Conservation (phyloP, 257 asterid genomes). For the Datura wrightii region DNA sequence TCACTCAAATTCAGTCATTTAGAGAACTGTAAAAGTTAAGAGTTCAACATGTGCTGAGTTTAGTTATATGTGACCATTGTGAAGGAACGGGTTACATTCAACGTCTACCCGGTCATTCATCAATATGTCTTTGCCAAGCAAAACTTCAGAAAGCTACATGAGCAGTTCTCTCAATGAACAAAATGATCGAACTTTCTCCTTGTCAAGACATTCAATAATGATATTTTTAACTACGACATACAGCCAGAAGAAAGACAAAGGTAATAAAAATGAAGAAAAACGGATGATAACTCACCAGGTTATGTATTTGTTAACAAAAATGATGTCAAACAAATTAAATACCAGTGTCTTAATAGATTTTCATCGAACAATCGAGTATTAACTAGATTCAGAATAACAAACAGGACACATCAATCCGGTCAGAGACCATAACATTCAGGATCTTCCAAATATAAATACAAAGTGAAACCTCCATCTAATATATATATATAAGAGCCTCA, state of each 20-base stretch:
- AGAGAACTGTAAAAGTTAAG: too few species aligned
- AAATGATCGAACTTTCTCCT: not conserved
- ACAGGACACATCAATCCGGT: not conserved
- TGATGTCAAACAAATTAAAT: not conserved
- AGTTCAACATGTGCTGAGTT: not conserved
- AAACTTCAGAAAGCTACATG: slow-evolving; percentile 7
- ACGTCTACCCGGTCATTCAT: not conserved
- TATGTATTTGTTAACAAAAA: not conserved
- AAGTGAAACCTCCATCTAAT: not conserved
- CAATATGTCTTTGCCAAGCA: not conserved
- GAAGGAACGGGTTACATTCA: not conserved
- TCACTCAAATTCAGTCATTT: not conserved
- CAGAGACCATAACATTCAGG: not conserved
- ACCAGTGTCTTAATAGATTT: not conserved
- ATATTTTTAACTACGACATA: not conserved
- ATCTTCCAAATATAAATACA: not conserved
- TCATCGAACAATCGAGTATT: not conserved
- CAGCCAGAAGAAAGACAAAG: not conserved
- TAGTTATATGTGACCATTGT: not conserved
- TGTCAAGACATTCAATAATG: not conserved
- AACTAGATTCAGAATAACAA: not conserved
- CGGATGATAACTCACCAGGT: not conserved
- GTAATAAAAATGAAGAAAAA: not conserved
- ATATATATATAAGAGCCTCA: not conserved
- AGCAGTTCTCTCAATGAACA: slow-evolving; percentile 21